Evolutionary conservation across 2,329 filamentous ascomycete species (phyloP), one percentile per base, ranked within the genome.

Genomic region (Microcyclospora pomicola): DNA sequence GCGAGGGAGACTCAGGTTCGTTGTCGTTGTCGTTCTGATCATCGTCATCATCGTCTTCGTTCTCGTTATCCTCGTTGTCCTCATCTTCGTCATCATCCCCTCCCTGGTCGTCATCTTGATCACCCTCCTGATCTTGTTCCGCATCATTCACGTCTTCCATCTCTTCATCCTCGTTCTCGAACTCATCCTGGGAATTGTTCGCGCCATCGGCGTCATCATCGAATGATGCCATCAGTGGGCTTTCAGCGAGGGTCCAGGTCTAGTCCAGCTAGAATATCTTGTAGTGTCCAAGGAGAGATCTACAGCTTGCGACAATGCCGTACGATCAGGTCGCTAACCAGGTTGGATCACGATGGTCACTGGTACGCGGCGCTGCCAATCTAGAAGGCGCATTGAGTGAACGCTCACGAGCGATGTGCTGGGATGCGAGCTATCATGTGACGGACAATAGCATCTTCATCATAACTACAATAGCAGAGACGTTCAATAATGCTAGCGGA

Each of bases 121-220:
- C 59, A 13, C 46, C 53, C 29, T 60, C 60, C 9, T 45, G 49
- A 32, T 60, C 59, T 24, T 51, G 54, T 29, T 59, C 59, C 2
- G 48, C 52, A 13, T 61, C 61, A 27, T 57, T 61, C 16, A 62
- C 62, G 27, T 54, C 60, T 33, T 63, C 63, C 41, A 62, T 63
- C 38, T 67, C 63, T 29, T 63, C 65, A 31, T 58, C 59, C 38
- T 68, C 59, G 36, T 63, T 62, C 52, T 67, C 65, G 33, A 58
- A 59, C 37, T 68, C 60, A 33, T 63, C 61, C 38, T 58, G 53
- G 14, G 58, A 61, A 33, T 50, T 58, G 48, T 39, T 43, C 14
- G 50, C 51, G 2, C 43, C 49, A 32, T 58, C 58, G 15, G 47
- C 64, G 41, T 68, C 65, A 42, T 68, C 65, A 46, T 67, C 64